A percentile compares a stretch with the other conserved stretches of the same genome.
phyloP scores from a whole-genome alignment of 164 flowering plant genomes.

The Macadamia tetraphylla region DNA sequence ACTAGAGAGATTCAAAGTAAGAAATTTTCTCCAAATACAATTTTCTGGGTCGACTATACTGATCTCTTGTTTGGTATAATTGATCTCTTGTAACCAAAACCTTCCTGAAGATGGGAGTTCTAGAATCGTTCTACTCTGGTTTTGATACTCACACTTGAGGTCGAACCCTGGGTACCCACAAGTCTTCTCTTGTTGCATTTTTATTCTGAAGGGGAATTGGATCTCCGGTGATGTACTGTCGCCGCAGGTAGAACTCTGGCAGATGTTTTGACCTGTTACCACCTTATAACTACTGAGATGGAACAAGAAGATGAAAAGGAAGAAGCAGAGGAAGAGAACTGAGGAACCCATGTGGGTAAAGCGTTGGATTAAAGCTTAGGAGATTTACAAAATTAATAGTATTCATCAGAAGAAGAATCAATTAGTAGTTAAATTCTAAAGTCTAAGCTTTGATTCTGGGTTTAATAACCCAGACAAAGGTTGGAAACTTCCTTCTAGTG shows the following conservation, averaged over 20 bases:
- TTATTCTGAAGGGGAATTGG: slow-evolving; percentile 40
- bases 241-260: neutral
- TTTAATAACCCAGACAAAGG: too few species aligned
- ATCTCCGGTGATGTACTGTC: slow-evolving; percentile 1
- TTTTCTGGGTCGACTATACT: slow-evolving; percentile 34
- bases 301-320: slow-evolving; percentile 13
- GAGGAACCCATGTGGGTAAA: neutral
- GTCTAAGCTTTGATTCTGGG: too few species aligned
- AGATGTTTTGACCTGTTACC: neutral
- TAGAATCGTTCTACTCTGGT: slow-evolving; percentile 16
- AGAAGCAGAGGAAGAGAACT: slow-evolving; percentile 10
- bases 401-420: too few species aligned
- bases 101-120: slow-evolving; percentile 32
- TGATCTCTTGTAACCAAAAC: slow-evolving; percentile 35
- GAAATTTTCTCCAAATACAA: slow-evolving; percentile 43
- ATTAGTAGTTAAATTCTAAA: too few species aligned
- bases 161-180: slow-evolving; percentile 48
- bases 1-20: slow-evolving; percentile 32
- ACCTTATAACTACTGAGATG: neutral
- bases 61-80: slow-evolving; percentile 34
- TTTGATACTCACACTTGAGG: slow-evolving; percentile 27
- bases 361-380: neutral
- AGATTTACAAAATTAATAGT: too few species aligned
- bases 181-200: slow-evolving; percentile 7
- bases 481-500: too few species aligned